These are phyloP conservation scores for Colletotrichum karsti DNA, from an alignment of 2,329 filamentous ascomycete species.

Conservation along the genomic window DNA sequence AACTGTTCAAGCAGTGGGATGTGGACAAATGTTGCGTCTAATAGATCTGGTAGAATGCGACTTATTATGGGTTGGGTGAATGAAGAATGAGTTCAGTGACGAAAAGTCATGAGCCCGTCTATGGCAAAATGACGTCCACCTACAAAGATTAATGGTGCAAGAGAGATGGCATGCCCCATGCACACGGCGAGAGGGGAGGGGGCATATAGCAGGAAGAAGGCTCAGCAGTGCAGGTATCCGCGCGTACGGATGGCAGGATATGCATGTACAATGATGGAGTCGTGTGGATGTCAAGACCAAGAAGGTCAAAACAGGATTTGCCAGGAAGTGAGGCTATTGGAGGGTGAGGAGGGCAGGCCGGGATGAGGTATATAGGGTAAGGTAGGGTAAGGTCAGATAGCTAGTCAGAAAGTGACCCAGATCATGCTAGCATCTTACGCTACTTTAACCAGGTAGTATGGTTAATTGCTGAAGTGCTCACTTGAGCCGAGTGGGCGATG, in stretches of 20 bases:
- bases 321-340: neutral
- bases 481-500: neutral
- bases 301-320: conserved; percentile 17
- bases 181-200: neutral
- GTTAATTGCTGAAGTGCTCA: neutral
- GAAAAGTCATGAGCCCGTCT: neutral
- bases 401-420: neutral
- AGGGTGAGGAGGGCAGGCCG: neutral
- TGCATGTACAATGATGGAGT: conserved; percentile 9
- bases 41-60: neutral
- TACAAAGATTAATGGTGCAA: neutral
- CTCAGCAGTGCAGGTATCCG: neutral
- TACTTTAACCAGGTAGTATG: too few relatives aligned
- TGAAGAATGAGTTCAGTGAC: neutral
- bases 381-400: neutral
- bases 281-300: neutral
- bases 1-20: neutral
- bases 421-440: neutral
- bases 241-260: neutral
- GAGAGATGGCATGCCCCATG: conserved; percentile 4
- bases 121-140: conserved; percentile 6
- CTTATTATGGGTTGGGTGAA: too few relatives aligned
- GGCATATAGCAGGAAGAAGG: conserved; percentile 1
- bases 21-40: neutral
- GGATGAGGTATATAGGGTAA: conserved; percentile 1